Evolutionary conservation across 2,329 filamentous ascomycete genomes (phyloP).

Genomic region (Beauveria brongniartii): DNA sequence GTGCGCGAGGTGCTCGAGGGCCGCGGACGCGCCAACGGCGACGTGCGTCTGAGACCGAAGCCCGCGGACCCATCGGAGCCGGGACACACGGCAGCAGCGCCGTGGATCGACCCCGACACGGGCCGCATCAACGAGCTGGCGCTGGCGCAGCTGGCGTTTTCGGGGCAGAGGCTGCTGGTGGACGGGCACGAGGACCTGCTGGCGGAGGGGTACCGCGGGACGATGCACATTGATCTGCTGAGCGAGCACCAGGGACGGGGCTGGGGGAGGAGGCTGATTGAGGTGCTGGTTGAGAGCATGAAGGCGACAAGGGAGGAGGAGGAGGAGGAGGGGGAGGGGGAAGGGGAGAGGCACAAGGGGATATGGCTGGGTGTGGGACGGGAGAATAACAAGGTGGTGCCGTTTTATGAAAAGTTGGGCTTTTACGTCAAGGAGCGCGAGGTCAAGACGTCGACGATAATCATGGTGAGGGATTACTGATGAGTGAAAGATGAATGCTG

Average conservation of each 20-base stretch:
- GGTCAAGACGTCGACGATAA: slow-evolving; percentile 27
- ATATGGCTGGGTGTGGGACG: slow-evolving; percentile 36
- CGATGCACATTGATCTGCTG: slow-evolving; percentile 43
- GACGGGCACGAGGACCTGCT: slow-evolving; percentile 27
- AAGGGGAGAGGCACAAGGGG: slow-evolving; percentile 20
- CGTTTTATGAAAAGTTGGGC: slow-evolving; percentile 39
- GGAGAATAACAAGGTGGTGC: slow-evolving; percentile 40
- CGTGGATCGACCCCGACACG: slow-evolving; percentile 21
- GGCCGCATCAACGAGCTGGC: slow-evolving; percentile 20
- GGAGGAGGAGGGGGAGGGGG: not conserved
- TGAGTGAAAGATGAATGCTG: not conserved
- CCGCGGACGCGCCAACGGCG: slow-evolving; percentile 2
- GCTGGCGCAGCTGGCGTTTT: slow-evolving; percentile 35
- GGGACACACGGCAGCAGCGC: slow-evolving; percentile 22
- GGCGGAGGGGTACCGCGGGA: slow-evolving; percentile 29
- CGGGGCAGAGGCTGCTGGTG: slow-evolving; percentile 30
- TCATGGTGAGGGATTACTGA: slow-evolving; percentile 32
- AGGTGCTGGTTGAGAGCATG: slow-evolving; percentile 33
- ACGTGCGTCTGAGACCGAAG: not conserved
- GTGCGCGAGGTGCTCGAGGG: slow-evolving; percentile 25
- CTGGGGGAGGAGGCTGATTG: slow-evolving; percentile 36
- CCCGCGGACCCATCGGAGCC: not conserved
- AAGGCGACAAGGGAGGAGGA: slow-evolving; percentile 10
- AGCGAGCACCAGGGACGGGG: slow-evolving; percentile 32
- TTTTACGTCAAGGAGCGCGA: slow-evolving; percentile 32